Evolutionary conservation across 495 filamentous ascomycete genomes (phyloP).

Genomic region (Penicillium cataractarum): DNA sequence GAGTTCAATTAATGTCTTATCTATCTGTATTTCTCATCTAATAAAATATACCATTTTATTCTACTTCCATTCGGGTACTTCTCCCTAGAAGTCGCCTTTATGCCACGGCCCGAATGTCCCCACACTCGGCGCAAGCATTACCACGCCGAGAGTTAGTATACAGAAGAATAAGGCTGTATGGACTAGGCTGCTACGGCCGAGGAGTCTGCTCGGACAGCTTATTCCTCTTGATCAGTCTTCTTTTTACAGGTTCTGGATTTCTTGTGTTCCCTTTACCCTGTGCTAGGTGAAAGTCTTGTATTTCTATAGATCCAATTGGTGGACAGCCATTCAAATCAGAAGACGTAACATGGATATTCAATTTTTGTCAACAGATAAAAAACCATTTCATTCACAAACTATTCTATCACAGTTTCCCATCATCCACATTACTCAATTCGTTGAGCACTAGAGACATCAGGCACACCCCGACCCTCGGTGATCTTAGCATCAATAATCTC

Average conservation of each 20-base stretch:
- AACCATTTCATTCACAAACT: background rate
- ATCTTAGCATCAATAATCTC: conserved; percentile 55
- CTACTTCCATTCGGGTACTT: background rate
- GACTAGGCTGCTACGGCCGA: too few species aligned
- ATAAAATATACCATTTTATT: background rate
- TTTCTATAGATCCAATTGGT: too few species aligned
- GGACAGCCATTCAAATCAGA: too few species aligned
- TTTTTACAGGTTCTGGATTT: too few species aligned
- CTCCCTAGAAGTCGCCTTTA: background rate
- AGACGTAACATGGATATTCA: too few species aligned
- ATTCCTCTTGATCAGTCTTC: too few species aligned
- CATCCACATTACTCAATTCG: conserved; percentile 39
- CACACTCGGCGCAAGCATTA: background rate
- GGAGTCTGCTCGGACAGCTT: too few species aligned
- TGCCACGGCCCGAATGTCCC: background rate
- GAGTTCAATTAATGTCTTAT: background rate
- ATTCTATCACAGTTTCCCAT: background rate
- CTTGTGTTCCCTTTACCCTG: too few species aligned
- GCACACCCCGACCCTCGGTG: conserved; percentile 52
- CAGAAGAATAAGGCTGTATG: too few species aligned
- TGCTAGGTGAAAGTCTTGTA: too few species aligned
- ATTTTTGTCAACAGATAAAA: background rate
- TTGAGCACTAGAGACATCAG: conserved; percentile 46
- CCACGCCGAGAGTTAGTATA: background rate
- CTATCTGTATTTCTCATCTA: background rate